phyloP scores from a whole-genome alignment of 1,139 yeast genomes.

The Groenewaldozyma auringiensis region DNA sequence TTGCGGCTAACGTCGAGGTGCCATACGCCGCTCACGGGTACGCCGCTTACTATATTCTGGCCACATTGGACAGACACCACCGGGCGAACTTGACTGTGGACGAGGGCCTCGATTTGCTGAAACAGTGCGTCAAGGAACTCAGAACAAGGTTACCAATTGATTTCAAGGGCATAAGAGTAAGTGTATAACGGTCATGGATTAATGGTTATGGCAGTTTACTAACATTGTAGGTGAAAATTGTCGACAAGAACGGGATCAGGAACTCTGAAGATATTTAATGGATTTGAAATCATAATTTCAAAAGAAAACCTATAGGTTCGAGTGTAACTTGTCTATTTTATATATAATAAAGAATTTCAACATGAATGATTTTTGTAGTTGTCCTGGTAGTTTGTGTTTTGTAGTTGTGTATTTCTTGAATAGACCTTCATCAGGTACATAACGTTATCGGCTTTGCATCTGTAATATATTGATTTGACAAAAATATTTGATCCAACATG shows the following conservation, averaged over 20 bases:
- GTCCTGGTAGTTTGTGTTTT: too few species aligned
- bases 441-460: too few species aligned
- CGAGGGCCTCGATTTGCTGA: conserved; percentile 71
- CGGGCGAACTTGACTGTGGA: conserved; percentile 66
- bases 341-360: too few species aligned
- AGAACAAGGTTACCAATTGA: conserved; percentile 89
- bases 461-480: too few species aligned
- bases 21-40: conserved; percentile 98
- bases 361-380: too few species aligned
- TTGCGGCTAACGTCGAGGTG: conserved; percentile 83
- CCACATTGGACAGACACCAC: conserved; percentile 87
- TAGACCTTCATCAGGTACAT: too few species aligned
- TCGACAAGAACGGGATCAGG: conserved; percentile 50
- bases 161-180: conserved; percentile 71
- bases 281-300: too few species aligned
- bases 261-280: conserved; percentile 33
- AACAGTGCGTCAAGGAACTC: conserved; percentile 70
- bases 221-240: conserved; percentile 47
- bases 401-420: too few species aligned
- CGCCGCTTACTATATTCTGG: conserved; percentile 88
- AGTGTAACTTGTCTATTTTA: not conserved
- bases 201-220: not conserved
- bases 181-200: conserved; percentile 6
- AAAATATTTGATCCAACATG: not conserved
- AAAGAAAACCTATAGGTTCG: too few species aligned